These are phyloP conservation scores for Dendrocalamus sinicus DNA, from an alignment of 176 grass and related monocot species.

Conservation along the genomic window DNA sequence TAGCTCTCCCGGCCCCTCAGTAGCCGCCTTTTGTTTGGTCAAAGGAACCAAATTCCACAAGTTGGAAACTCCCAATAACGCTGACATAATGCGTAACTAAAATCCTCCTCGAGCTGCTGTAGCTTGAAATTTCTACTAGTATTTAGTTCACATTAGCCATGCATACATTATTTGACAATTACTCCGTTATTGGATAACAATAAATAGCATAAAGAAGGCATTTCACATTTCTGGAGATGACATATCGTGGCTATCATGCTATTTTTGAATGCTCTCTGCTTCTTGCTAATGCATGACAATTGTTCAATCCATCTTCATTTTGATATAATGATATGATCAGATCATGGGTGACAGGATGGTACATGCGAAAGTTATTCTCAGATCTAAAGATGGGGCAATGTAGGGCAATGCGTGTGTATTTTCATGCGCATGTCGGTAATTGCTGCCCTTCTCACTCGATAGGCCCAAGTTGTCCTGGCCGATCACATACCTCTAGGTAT, in stretches of 20 bases:
- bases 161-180: not conserved
- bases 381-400: slow-evolving; percentile 42
- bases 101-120: not conserved
- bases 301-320: not conserved
- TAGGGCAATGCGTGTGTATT: slow-evolving; percentile 32
- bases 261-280: not conserved
- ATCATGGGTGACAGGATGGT: slow-evolving; percentile 42
- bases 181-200: not conserved
- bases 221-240: slow-evolving; percentile 1
- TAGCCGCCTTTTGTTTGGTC: slow-evolving; percentile 30
- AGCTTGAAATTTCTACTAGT: not conserved
- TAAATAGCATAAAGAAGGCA: not conserved
- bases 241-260: not conserved
- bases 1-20: not conserved
- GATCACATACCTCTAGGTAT: not conserved
- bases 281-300: not conserved
- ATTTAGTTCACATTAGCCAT: not conserved
- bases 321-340: slow-evolving; percentile 24
- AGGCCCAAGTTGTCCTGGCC: slow-evolving; percentile 10
- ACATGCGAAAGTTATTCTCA: slow-evolving; percentile 5
- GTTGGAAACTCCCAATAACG: not conserved
- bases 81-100: not conserved
- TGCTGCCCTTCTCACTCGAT: slow-evolving; percentile 46
- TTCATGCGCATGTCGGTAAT: slow-evolving; percentile 41
- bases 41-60: not conserved